Base-by-base conservation (phyloP, 2,329 filamentous ascomycete genomes). In the Sporothrix protearum region DNA sequence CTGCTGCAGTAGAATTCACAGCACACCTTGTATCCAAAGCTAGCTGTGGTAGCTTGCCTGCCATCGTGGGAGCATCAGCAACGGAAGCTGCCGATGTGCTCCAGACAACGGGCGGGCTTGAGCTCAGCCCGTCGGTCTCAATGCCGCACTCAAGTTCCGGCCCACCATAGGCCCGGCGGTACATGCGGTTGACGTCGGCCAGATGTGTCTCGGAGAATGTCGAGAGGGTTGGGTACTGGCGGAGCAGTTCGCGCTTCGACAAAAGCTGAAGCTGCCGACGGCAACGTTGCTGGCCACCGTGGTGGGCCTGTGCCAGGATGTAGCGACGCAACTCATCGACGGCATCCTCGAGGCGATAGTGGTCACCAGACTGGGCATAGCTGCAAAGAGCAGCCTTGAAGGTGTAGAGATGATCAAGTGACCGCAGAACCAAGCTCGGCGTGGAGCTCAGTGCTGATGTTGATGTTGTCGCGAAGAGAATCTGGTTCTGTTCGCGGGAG, bases 251-350 rank as follows among this genome's bases (percentile, higher is more conserved):
- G 4, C 83, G 81, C 72, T 85, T 85, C 2, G 80, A 79, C 10
- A 90, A 78, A n/a, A 83, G 82, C 9, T 79, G 78, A n/a, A 83
- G 82, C 9, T 79, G 78, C 1, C 86, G 83, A 28, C 84, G 66
- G 9, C 89, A 89, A 1, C 83, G 85, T 19, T 84, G 80, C 63
- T 85, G 78, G 4, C 82, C 80, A 71, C 84, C 84, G 72, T 83
- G 51, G 14, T n/a, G 61, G 12, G 33, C 42, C 33, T 55, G 85
- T 19, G 85, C 82, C 14, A 91, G 82, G 19, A 90, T 84, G 30
- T 88, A 83, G 4, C 88, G 83, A 2, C 88, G 84, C 49, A 91
- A 82, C 77, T 89, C 88, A 77, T 90, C 87, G 64, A 91, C 86
- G 36, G 88, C 87, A 64, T 88, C 84, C 75, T 89, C 87, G 9